Evolutionary conservation across 148 eudicot genomes (phyloP), one percentile per base, ranked within the genome.

Genomic region (Persicaria tinctoria): DNA sequence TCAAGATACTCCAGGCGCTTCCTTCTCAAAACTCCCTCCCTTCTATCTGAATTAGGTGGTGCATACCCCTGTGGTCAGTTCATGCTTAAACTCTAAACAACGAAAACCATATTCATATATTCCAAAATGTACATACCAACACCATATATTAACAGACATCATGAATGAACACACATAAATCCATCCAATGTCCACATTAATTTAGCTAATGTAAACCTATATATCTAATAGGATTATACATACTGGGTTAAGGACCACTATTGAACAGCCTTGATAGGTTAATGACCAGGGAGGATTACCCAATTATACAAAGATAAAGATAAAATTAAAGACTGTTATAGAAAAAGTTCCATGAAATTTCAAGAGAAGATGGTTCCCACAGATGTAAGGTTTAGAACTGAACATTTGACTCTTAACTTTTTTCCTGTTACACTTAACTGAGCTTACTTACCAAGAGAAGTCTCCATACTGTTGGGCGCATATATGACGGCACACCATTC

Each of bases 11-110:
- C 99, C 14, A 84, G 79, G 75, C 97, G 97, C 84, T 96, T 96
- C 90, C 99, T 90, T 81, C 90, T 92, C 84, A 96, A 63, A 86
- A 96, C 93, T 78, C 87, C 97, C 79, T 92, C 99, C 93, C 99
- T 90, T 92, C 99, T 88, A 92, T 96, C 97, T 88, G 97, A 92
- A 96, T 92, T 96, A 92, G 97, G 85, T 82, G 99, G 97, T 88
- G 99, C 99, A 92, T 96, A 90, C 87, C 97, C 97, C 97, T 96
- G 97, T 92, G 79, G 89, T 87, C 91, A 90, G 94, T 85, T 82
- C 84, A 88, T 85, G 72, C 80, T 83, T 85, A 81, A 85, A 86
- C 77, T 89, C 78, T 73, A 81, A 83, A 77, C 66, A 73, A 76
- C 76, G 49, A 72, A 77, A 53, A 69, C 13, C 27, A 74, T 16